These are phyloP conservation scores for Boletales sp. DNA, from an alignment of 768 basidiomycete species.

Conservation along the genomic window DNA sequence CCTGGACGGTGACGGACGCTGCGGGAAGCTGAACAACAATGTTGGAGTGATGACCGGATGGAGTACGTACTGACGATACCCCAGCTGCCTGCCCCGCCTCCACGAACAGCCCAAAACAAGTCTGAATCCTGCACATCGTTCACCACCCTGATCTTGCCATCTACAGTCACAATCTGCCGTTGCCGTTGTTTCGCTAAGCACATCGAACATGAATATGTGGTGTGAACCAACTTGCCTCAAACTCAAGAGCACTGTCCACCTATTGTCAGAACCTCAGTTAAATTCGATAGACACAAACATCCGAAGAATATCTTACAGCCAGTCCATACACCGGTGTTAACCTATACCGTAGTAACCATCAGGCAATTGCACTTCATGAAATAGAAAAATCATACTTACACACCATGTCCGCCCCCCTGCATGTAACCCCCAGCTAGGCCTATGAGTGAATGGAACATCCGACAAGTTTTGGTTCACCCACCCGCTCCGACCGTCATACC, in stretches of 20 bases:
- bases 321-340: constrained; percentile 42
- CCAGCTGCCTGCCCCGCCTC: constrained; percentile 49
- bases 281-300: background rate
- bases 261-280: constrained; percentile 9
- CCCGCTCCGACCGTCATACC: constrained; percentile 20
- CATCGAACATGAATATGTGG: background rate
- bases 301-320: constrained; percentile 22
- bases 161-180: constrained; percentile 36
- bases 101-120: constrained; percentile 53
- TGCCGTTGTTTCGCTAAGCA: background rate
- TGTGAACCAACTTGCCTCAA: constrained; percentile 20
- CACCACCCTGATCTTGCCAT: constrained; percentile 35
- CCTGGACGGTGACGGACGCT: constrained; percentile 18
- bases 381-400: constrained; percentile 4
- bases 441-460: background rate
- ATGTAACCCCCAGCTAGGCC: constrained; percentile 44
- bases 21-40: background rate
- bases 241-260: constrained; percentile 47
- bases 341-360: background rate
- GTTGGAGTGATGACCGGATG: too few species aligned
- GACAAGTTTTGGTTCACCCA: too few species aligned
- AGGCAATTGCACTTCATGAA: background rate
- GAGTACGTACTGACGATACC: constrained; percentile 38
- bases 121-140: constrained; percentile 42
- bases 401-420: constrained; percentile 47